Evolutionary conservation across 306 rosid species (phyloP), one percentile per base, ranked within the genome.

Genomic region (Malus sieversii): DNA sequence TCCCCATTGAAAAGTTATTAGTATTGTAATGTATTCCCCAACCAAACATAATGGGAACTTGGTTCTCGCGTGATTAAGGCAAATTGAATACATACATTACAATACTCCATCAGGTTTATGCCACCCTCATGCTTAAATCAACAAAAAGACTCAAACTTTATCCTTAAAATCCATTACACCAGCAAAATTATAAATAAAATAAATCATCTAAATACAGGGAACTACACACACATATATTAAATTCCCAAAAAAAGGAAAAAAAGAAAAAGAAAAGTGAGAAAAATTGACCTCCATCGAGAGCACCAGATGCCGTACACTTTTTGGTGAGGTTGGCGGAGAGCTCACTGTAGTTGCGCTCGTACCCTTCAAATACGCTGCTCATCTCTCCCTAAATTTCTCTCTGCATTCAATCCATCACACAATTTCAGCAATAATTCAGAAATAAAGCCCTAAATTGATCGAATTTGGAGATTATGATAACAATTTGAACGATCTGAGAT

Each of bases 341-440:
- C 81, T 90, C 97, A 70, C 97, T 90, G 86, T 90, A 93, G 29
- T 86, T 90, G 75, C 97, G 98, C 77, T 93, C 98, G 82, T 87
- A 93, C 25, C 97, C 89, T 77, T 91, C 97, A 68, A 93, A 93
- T 40, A 89, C 91, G 82, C 82, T 87, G 79, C 93, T 90, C 98
- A 93, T 93, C 75, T 76, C 89, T 72, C 33, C 80, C 59, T 38
- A 48, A 71, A 70, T 65, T 75, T 75, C 52, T 55, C 32, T 29
- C 60, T 81, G 66, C 46, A 60, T 25, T 57, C 61, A 10, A 67
- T 2, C 29, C 62, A 30, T 14, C 33, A 20, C 23, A 59, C 35
- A 48, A 48, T 73, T 61, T 16, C 18, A 15, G 82, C 76, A 67
- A 81, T 76, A 67, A 70, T 69, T 66, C 40, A 23, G 5, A 57